A percentile compares a stretch with the other conserved stretches of the same genome.
phyloP scores from a whole-genome alignment of 2,329 filamentous ascomycete species.

The Verticillium nubilum region DNA sequence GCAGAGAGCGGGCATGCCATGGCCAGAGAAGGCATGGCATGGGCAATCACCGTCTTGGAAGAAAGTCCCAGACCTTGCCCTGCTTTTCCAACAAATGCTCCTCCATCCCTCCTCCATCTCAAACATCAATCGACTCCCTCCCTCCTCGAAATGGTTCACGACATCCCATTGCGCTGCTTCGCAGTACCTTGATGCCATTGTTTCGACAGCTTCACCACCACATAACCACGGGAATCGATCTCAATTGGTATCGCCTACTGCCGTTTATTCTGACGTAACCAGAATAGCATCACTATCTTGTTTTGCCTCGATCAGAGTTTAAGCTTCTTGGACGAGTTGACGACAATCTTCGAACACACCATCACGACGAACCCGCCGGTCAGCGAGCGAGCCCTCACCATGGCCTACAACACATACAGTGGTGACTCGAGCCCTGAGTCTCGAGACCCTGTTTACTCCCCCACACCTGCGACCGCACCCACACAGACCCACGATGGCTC shows the following conservation, averaged over 20 bases:
- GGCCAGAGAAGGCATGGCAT: not conserved
- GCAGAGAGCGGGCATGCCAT: not conserved
- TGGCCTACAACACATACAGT: conserved; percentile 8
- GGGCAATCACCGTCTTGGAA: not conserved
- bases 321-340: not conserved
- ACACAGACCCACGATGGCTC: not conserved
- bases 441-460: not conserved
- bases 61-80: not conserved
- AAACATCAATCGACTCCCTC: not conserved
- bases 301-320: too few relatives aligned
- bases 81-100: not conserved
- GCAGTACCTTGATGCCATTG: not conserved
- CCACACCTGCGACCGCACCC: not conserved
- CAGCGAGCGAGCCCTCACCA: not conserved
- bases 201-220: not conserved
- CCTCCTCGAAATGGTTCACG: not conserved
- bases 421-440: not conserved
- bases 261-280: not conserved
- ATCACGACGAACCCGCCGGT: not conserved
- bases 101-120: not conserved
- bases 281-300: not conserved
- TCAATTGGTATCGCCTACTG: too few relatives aligned
- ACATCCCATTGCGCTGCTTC: not conserved
- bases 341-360: not conserved
- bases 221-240: not conserved